phyloP scores from a whole-genome alignment of 2,329 filamentous ascomycete genomes.

The Apiospora phragmitis region DNA sequence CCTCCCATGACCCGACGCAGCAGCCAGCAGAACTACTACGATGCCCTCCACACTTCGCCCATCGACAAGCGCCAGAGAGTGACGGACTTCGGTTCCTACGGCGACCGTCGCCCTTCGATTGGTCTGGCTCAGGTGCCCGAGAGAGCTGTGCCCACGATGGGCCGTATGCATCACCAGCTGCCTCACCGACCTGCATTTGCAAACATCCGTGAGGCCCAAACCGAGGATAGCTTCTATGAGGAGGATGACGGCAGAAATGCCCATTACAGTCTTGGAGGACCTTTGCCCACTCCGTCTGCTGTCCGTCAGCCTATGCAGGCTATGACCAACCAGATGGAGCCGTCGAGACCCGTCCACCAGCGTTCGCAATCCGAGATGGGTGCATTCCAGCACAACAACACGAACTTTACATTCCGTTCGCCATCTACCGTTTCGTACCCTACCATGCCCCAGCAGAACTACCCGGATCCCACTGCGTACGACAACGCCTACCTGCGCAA shows the following conservation, averaged over 20 bases:
- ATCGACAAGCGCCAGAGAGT: conserved; percentile 31
- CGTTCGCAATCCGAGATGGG: conserved; percentile 31
- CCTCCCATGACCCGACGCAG: conserved; percentile 27
- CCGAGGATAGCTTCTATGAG: conserved; percentile 29
- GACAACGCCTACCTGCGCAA: conserved; percentile 19
- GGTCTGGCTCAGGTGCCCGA: conserved; percentile 16
- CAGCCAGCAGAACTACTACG: conserved; percentile 25
- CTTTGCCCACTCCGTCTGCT: conserved; percentile 24
- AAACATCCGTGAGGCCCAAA: conserved; percentile 35
- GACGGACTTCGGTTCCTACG: conserved; percentile 22
- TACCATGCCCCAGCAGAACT: conserved; percentile 18
- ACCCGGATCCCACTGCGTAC: conserved; percentile 20
- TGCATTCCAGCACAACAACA: conserved; percentile 17
- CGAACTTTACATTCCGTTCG: conserved; percentile 20
- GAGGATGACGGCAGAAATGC: conserved; percentile 15
- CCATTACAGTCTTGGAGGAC: conserved; percentile 22
- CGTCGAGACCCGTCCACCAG: conserved; percentile 25
- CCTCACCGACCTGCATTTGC: conserved; percentile 34
- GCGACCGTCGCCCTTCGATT: conserved; percentile 20
- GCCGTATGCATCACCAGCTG: conserved; percentile 24
- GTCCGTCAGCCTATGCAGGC: conserved; percentile 23
- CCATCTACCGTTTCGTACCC: conserved; percentile 19
- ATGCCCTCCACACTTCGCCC: conserved; percentile 20
- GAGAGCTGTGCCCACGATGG: conserved; percentile 22
- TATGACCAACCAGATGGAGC: conserved; percentile 22